phyloP scores from a whole-genome alignment of 2,329 filamentous ascomycete genomes.

The Lecanicillium sp. region DNA sequence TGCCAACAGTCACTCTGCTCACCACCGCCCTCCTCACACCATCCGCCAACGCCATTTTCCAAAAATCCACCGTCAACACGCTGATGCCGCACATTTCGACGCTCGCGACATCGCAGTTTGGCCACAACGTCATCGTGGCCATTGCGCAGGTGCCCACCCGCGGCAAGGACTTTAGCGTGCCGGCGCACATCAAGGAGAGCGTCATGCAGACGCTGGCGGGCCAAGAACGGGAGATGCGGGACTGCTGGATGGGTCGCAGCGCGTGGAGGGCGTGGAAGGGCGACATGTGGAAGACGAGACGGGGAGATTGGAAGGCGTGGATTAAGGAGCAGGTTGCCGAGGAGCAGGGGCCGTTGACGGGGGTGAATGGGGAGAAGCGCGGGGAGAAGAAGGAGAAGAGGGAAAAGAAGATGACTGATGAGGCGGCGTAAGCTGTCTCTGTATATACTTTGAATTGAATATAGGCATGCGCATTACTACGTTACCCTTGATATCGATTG shows the following conservation, averaged over 20 bases:
- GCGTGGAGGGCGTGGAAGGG: conserved; percentile 52
- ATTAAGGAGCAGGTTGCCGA: conserved; percentile 38
- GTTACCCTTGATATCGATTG: neutral
- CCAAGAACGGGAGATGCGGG: conserved; percentile 40
- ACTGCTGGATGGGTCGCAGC: conserved; percentile 45
- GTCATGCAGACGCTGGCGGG: conserved; percentile 40
- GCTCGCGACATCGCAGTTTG: conserved; percentile 41
- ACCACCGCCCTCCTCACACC: conserved; percentile 40
- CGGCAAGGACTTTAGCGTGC: conserved; percentile 38
- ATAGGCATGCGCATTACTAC: too few species aligned
- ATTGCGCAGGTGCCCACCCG: conserved; percentile 42
- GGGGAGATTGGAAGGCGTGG: conserved; percentile 48
- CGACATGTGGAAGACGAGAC: conserved; percentile 45
- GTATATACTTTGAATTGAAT: too few species aligned
- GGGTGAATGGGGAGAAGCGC: neutral
- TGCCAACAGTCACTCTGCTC: conserved; percentile 40
- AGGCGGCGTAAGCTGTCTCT: too few species aligned
- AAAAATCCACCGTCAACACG: conserved; percentile 43
- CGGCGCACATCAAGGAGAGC: conserved; percentile 50
- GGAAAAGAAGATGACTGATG: too few species aligned
- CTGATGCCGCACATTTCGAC: conserved; percentile 35
- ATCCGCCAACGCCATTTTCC: conserved; percentile 42
- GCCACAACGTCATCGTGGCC: conserved; percentile 42
- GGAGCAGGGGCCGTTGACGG: conserved; percentile 4
- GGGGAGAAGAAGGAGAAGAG: conserved; percentile 1